These are phyloP conservation scores for Fistulinella staudtii DNA, from an alignment of 1,284 basidiomycete genomes.

Conservation along the genomic window DNA sequence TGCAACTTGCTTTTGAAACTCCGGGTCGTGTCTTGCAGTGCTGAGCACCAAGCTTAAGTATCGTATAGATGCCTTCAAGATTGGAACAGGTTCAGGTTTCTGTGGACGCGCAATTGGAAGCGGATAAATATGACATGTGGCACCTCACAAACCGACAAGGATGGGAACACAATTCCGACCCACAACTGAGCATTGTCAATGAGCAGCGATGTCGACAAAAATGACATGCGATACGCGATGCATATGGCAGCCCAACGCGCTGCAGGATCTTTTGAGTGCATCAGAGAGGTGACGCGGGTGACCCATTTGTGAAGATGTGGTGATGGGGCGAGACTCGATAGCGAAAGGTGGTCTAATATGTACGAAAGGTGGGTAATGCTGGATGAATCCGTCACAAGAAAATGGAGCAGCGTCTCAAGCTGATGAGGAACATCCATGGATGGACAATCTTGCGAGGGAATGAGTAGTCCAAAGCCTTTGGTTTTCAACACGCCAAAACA, in stretches of 20 bases:
- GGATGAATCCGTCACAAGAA: conserved; percentile 61
- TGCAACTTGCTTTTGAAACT: conserved; percentile 74
- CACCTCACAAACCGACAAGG: conserved; percentile 57
- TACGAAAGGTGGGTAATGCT: conserved; percentile 56
- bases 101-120: conserved; percentile 31
- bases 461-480: conserved; percentile 9
- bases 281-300: conserved; percentile 60
- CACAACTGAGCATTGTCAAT: conserved; percentile 68
- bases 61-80: conserved; percentile 55
- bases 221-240: conserved; percentile 61
- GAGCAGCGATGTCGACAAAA: conserved; percentile 54
- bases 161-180: conserved; percentile 58
- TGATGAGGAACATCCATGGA: conserved; percentile 38
- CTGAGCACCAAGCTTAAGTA: conserved; percentile 59
- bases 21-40: conserved; percentile 52
- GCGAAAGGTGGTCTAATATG: conserved; percentile 49
- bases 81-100: conserved; percentile 63
- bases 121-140: conserved; percentile 20
- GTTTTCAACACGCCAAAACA: conserved; percentile 34
- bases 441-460: conserved; percentile 1
- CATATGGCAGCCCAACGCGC: conserved; percentile 74
- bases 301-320: conserved; percentile 70
- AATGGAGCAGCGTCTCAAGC: conserved; percentile 63
- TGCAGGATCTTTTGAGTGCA: conserved; percentile 68
- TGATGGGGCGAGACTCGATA: conserved; percentile 53